A percentile compares a stretch with the other conserved stretches of the same genome.
Evolutionary conservation across 2,329 filamentous ascomycete species (phyloP).

Genomic region (Bimuria novae-zelandiae): DNA sequence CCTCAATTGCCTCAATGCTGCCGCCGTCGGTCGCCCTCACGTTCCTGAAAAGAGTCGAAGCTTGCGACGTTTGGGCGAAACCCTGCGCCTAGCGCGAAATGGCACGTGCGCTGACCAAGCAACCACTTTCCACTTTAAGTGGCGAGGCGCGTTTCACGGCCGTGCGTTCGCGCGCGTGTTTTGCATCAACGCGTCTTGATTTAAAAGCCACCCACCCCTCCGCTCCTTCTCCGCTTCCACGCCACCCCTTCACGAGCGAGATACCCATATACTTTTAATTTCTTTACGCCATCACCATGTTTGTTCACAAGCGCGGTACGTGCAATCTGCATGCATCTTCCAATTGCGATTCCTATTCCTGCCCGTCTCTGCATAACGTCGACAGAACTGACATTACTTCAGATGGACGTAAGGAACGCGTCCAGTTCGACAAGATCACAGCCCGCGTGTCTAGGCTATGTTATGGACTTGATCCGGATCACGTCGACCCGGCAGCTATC

Average conservation of each 20-base stretch:
- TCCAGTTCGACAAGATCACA: conserved; percentile 99
- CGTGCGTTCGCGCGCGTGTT: conserved; percentile 24
- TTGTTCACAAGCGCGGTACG: conserved; percentile 51
- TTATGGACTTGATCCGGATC: conserved; percentile 93
- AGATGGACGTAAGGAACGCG: conserved; percentile 99
- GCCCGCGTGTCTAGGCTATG: conserved; percentile 96
- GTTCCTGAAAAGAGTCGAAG: conserved; percentile 21
- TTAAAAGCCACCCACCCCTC: conserved; percentile 36
- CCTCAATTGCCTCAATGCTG: background rate
- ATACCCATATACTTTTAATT: conserved; percentile 33
- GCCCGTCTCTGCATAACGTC: conserved; percentile 25
- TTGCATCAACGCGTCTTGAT: conserved; percentile 33
- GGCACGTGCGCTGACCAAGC: conserved; percentile 12
- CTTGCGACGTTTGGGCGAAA: conserved; percentile 29
- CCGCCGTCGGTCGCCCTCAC: background rate
- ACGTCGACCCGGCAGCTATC: conserved; percentile 97
- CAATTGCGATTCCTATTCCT: conserved; percentile 17
- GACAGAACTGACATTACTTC: conserved; percentile 30
- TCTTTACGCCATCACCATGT: conserved; percentile 41
- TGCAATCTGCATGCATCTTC: conserved; percentile 15
- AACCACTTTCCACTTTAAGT: conserved; percentile 35
- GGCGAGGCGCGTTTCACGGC: conserved; percentile 19
- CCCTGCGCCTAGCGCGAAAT: conserved; percentile 3
- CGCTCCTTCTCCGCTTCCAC: conserved; percentile 19
- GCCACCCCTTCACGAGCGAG: conserved; percentile 24